Conservation (phyloP, 2,329 filamentous ascomycete genomes). For the Remersonia thermophila region DNA sequence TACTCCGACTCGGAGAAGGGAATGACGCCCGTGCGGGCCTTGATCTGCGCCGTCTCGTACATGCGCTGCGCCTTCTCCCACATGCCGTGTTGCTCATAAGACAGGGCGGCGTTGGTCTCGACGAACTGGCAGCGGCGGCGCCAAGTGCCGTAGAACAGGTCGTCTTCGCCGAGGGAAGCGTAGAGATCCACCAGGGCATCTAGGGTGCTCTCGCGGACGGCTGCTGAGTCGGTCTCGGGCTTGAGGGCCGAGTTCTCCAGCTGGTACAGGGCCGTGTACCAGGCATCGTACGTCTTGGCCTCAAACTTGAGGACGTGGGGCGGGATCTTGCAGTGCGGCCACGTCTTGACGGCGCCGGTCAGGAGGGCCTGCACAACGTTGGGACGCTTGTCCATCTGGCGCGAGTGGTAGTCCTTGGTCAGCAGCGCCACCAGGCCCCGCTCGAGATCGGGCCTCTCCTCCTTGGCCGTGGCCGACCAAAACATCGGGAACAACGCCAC, state of each 20-base stretch:
- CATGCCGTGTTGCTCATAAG: slow-evolving; percentile 97
- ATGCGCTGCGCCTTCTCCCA: slow-evolving; percentile 98
- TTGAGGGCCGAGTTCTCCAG: slow-evolving; percentile 81
- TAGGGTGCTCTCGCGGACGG: slow-evolving; percentile 82
- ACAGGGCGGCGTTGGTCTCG: slow-evolving; percentile 92
- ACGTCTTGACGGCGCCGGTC: slow-evolving; percentile 73
- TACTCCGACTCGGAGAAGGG: slow-evolving; percentile 96
- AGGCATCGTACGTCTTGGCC: slow-evolving; percentile 86
- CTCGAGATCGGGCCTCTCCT: slow-evolving; percentile 82
- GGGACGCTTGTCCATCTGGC: slow-evolving; percentile 86
- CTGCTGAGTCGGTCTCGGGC: slow-evolving; percentile 71
- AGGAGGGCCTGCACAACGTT: slow-evolving; percentile 92
- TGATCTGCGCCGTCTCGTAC: slow-evolving; percentile 94
- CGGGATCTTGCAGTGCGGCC: slow-evolving; percentile 81
- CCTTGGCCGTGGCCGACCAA: slow-evolving; percentile 78
- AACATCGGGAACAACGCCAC: slow-evolving; percentile 81
- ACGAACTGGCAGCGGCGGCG: slow-evolving; percentile 88
- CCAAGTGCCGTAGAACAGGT: slow-evolving; percentile 97
- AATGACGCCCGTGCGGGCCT: slow-evolving; percentile 88
- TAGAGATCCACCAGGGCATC: slow-evolving; percentile 95
- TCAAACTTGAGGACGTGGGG: slow-evolving; percentile 94
- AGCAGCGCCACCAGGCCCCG: slow-evolving; percentile 81
- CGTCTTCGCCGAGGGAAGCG: slow-evolving; percentile 79
- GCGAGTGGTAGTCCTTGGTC: slow-evolving; percentile 89
- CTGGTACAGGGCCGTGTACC: slow-evolving; percentile 88